phyloP scores from a whole-genome alignment of 2,329 filamentous ascomycete species.

The Cladophialophora immunda region DNA sequence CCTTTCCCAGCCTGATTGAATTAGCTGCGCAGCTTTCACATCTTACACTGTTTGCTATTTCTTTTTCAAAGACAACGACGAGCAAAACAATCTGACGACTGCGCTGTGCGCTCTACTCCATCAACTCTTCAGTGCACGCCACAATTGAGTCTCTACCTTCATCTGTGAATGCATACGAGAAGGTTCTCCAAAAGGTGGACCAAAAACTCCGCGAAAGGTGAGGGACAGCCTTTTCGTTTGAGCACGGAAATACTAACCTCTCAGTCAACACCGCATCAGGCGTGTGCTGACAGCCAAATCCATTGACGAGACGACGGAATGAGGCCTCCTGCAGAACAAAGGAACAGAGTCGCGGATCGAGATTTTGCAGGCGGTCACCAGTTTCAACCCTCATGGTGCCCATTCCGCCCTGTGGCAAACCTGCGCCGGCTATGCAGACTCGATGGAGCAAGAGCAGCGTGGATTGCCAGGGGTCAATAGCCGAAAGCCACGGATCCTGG shows the following conservation, averaged over 20 bases:
- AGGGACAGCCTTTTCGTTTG: no score
- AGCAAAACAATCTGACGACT: conserved; percentile 43
- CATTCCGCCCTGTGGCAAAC: neutral
- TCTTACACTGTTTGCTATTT: conserved; percentile 45
- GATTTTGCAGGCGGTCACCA: neutral
- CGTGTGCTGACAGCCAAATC: neutral
- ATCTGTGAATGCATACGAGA: no score
- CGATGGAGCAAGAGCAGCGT: neutral
- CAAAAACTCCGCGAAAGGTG: no score
- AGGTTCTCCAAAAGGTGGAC: no score
- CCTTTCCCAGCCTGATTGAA: no score
- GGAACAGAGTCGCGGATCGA: neutral
- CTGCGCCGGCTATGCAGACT: neutral
- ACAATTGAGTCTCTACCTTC: no score
- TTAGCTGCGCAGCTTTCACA: no score
- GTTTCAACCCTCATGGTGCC: neutral
- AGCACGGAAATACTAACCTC: no score
- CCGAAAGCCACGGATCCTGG: conserved; percentile 5
- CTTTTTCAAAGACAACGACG: conserved; percentile 52
- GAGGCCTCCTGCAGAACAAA: neutral
- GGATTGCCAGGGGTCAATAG: neutral
- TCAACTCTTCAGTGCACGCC: conserved; percentile 52
- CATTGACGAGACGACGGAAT: neutral
- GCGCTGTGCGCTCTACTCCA: conserved; percentile 50
- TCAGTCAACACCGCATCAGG: no score